Evolutionary conservation across 1,139 yeast species (phyloP).

Genomic region (Torulaspora globosa): DNA sequence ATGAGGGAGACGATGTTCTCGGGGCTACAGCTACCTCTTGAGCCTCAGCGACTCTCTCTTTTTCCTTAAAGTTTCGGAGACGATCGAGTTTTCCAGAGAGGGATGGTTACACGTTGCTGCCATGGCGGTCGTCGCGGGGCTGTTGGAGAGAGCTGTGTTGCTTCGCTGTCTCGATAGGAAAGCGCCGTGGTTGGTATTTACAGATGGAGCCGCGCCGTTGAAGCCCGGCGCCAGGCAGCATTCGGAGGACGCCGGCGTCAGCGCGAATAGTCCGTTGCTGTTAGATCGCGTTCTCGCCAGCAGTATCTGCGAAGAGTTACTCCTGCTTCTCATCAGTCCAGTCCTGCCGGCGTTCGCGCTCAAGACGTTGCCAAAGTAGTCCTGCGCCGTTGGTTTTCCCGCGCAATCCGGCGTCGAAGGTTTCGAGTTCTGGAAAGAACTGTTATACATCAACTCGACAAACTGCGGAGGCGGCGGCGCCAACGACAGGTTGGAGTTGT

Average conservation of each 20-base stretch:
- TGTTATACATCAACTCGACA: conserved; percentile 13
- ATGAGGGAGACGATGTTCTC: too few species aligned
- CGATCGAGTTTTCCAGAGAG: conserved; percentile 12
- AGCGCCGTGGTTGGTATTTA: conserved; percentile 9
- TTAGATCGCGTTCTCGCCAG: conserved; percentile 20
- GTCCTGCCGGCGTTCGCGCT: conserved; percentile 6
- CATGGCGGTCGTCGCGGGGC: conserved; percentile 8
- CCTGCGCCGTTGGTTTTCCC: conserved; percentile 16
- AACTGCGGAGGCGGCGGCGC: conserved; percentile 21
- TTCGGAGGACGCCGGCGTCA: conserved; percentile 22
- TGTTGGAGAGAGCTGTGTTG: conserved; percentile 8
- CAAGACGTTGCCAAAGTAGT: conserved; percentile 15
- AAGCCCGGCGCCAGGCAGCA: conserved; percentile 10
- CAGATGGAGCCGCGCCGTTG: conserved; percentile 5
- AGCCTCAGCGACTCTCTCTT: conserved; percentile 15
- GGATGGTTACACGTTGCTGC: conserved; percentile 7
- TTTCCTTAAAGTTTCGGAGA: conserved; percentile 12
- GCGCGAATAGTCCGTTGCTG: conserved; percentile 18
- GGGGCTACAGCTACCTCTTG: conserved; percentile 11
- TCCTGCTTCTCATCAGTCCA: conserved; percentile 14
- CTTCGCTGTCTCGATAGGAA: conserved; percentile 17
- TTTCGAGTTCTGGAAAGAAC: conserved; percentile 8
- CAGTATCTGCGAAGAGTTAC: conserved; percentile 15
- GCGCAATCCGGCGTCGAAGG: conserved; percentile 9
- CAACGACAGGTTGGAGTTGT: conserved; percentile 24